phyloP scores from a whole-genome alignment of 2,329 filamentous ascomycete species.

The Cordyceps javanica region DNA sequence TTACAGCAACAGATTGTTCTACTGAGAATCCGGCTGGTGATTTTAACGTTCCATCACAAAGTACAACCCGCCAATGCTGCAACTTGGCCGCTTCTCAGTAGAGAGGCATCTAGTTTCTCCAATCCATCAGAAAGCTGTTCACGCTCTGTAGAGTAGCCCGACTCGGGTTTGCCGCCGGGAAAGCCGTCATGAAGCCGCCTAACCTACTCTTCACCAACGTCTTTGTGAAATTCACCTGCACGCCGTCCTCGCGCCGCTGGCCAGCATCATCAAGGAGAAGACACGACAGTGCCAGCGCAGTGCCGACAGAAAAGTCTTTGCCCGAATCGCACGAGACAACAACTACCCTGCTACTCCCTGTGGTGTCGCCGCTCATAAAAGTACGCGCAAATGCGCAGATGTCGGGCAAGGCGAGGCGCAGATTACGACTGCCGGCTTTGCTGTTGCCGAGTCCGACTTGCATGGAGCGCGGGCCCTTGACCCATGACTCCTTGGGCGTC shows the following conservation, averaged over 20 bases:
- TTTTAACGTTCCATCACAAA: not conserved
- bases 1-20: not conserved
- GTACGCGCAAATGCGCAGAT: conserved; percentile 51
- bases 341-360: conserved; percentile 20
- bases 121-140: conserved; percentile 79
- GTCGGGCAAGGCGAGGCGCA: conserved; percentile 63
- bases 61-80: not conserved
- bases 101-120: conserved; percentile 24
- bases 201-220: conserved; percentile 68
- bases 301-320: conserved; percentile 73
- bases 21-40: no score
- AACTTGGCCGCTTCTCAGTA: not conserved
- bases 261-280: conserved; percentile 63
- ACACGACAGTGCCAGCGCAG: conserved; percentile 70
- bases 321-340: conserved; percentile 70
- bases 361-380: conserved; percentile 25
- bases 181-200: conserved; percentile 73
- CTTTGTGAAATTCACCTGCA: conserved; percentile 54
- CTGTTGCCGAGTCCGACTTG: conserved; percentile 61
- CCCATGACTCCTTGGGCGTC: conserved; percentile 39
- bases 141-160: conserved; percentile 83
- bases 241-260: conserved; percentile 23
- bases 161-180: conserved; percentile 76
- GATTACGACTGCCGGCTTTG: conserved; percentile 75
- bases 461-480: conserved; percentile 33